Evolutionary conservation across 2,329 filamentous ascomycete genomes (phyloP).

Genomic region (Neonectria faginata): DNA sequence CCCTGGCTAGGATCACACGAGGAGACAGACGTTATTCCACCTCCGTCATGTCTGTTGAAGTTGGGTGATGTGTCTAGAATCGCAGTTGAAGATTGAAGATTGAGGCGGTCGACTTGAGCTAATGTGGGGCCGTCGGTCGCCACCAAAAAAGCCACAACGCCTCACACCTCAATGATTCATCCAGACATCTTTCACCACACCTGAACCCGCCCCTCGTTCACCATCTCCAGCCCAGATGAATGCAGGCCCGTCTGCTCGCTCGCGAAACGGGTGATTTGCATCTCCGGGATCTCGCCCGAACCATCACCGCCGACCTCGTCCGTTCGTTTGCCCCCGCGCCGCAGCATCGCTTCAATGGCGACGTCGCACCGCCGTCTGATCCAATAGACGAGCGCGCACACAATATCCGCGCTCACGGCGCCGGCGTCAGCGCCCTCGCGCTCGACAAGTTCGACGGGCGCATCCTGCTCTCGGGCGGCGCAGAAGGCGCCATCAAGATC

Average conservation of each 20-base stretch:
- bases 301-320: constrained; percentile 74
- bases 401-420: constrained; percentile 74
- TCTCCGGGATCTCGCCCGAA: constrained; percentile 72
- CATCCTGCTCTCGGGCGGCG: constrained; percentile 85
- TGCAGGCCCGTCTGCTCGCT: constrained; percentile 82
- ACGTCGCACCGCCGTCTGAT: constrained; percentile 33
- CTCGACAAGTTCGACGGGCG: constrained; percentile 84
- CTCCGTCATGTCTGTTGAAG: neutral
- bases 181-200: neutral
- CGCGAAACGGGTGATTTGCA: constrained; percentile 77
- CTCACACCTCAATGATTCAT: constrained; percentile 13
- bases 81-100: constrained; percentile 32
- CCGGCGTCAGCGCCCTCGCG: constrained; percentile 82
- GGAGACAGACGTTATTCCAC: neutral
- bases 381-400: constrained; percentile 47
- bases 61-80: neutral
- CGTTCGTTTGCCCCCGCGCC: constrained; percentile 76
- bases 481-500: constrained; percentile 84
- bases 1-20: neutral
- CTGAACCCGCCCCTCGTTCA: neutral
- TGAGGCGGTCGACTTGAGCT: constrained; percentile 19
- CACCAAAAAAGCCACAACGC: neutral
- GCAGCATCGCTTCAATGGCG: constrained; percentile 76
- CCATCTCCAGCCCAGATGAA: constrained; percentile 52
- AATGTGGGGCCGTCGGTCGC: constrained; percentile 35